Conservation (phyloP, 495 filamentous ascomycete species). For the Amorphotheca resinae region DNA sequence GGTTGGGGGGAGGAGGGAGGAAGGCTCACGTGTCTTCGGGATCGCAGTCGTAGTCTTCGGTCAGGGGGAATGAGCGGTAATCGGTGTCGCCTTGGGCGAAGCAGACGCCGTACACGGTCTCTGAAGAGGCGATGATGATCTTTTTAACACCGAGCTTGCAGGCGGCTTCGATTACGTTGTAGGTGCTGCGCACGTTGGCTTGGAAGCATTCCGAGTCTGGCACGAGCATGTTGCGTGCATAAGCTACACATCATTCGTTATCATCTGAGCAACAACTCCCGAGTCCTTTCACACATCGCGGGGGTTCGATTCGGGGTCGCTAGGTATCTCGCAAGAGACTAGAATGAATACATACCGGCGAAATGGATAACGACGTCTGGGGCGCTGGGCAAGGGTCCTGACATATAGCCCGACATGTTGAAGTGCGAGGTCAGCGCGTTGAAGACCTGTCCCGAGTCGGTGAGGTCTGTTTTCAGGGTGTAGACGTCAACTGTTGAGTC, state of each 20-base stretch:
- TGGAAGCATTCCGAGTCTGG: slow-evolving; percentile 48
- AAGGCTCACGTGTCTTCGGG: slow-evolving; percentile 43
- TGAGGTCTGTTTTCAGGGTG: slow-evolving; percentile 45
- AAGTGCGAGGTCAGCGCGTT: slow-evolving; percentile 45
- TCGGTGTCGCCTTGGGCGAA: slow-evolving; percentile 44
- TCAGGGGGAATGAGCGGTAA: slow-evolving; percentile 37
- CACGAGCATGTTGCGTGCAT: slow-evolving; percentile 41
- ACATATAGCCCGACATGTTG: slow-evolving; percentile 35
- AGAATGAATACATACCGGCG: slow-evolving; percentile 22
- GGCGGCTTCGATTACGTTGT: slow-evolving; percentile 51
- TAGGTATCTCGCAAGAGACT: too few relatives aligned
- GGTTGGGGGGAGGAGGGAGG: slow-evolving; percentile 38
- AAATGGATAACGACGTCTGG: slow-evolving; percentile 52
- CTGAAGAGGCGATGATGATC: slow-evolving; percentile 43
- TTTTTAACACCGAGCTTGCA: slow-evolving; percentile 48
- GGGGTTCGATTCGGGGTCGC: too few relatives aligned
- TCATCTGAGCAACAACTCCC: too few relatives aligned
- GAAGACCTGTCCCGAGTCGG: slow-evolving; percentile 46
- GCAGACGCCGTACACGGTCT: slow-evolving; percentile 47
- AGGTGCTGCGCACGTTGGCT: slow-evolving; percentile 37
- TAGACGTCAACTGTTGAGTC: slow-evolving; percentile 32
- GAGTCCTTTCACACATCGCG: too few relatives aligned
- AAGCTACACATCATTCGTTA: slow-evolving; percentile 28
- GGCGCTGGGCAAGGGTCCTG: slow-evolving; percentile 24
- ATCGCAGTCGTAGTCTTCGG: slow-evolving; percentile 46